A percentile compares a stretch with the other conserved stretches of the same genome.
Conservation (phyloP, 2,329 filamentous ascomycete genomes). For the Aspergillus fructus region DNA sequence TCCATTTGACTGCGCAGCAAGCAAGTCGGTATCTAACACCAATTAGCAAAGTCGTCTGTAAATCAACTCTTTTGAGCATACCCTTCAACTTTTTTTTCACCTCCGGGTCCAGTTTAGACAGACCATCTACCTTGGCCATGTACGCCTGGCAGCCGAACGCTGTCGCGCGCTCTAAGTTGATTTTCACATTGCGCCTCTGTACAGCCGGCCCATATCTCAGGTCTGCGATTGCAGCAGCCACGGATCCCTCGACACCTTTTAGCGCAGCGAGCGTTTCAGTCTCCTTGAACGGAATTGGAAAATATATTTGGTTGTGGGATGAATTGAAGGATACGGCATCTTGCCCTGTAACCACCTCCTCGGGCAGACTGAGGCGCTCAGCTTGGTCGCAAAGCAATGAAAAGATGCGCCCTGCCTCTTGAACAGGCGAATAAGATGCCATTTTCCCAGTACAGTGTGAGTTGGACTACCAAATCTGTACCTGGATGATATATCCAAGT, state of each 20-base stretch:
- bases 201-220: conserved; percentile 48
- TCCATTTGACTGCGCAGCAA: conserved; percentile 67
- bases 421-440: conserved; percentile 32
- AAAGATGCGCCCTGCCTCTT: conserved; percentile 40
- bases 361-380: conserved; percentile 32
- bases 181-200: conserved; percentile 37
- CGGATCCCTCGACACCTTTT: conserved; percentile 60
- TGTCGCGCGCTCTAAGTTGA: conserved; percentile 40
- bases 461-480: background rate
- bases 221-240: conserved; percentile 61
- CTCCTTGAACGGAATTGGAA: conserved; percentile 51
- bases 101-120: conserved; percentile 38
- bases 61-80: conserved; percentile 14
- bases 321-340: conserved; percentile 38
- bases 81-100: conserved; percentile 41
- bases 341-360: conserved; percentile 30
- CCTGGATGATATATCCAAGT: background rate
- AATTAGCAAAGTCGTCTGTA: conserved; percentile 9
- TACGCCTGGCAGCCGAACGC: conserved; percentile 44
- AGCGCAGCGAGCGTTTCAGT: conserved; percentile 55
- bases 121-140: conserved; percentile 41
- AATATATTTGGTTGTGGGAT: conserved; percentile 39
- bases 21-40: conserved; percentile 65
- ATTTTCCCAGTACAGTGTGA: background rate
- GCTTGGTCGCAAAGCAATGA: conserved; percentile 35